Conservation (phyloP, 1,284 basidiomycete genomes). For the Taiwanofungus camphoratus region DNA sequence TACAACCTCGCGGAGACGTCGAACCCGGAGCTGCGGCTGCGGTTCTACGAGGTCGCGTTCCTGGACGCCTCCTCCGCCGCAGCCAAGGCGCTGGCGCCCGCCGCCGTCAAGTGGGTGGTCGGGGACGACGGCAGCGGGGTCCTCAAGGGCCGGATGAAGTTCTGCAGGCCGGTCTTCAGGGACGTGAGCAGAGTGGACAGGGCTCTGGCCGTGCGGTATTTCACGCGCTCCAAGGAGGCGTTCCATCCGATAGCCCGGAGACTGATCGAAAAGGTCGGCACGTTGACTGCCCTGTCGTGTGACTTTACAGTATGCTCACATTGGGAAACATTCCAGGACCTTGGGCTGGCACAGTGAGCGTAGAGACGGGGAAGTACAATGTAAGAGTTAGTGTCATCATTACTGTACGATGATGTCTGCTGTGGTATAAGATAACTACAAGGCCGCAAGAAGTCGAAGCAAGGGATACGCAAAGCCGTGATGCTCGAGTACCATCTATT, state of each 20-base stretch:
- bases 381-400: too few relatives aligned
- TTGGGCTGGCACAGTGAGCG: constrained; percentile 9
- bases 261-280: constrained; percentile 64
- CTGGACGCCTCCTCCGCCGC: constrained; percentile 41
- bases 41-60: constrained; percentile 66
- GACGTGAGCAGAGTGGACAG: constrained; percentile 52
- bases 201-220: constrained; percentile 57
- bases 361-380: not conserved
- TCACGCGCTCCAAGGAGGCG: constrained; percentile 41
- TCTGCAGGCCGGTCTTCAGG: constrained; percentile 66
- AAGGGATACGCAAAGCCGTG: not conserved
- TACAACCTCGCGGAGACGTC: constrained; percentile 48
- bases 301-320: not conserved
- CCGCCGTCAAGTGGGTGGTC: constrained; percentile 66
- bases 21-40: constrained; percentile 71
- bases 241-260: constrained; percentile 78
- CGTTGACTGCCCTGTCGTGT: not conserved
- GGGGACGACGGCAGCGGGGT: constrained; percentile 53
- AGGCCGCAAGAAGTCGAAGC: not conserved
- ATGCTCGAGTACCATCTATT: constrained; percentile 37
- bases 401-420: too few relatives aligned
- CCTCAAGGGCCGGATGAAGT: constrained; percentile 78
- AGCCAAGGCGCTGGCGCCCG: constrained; percentile 41
- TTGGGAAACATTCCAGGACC: constrained; percentile 9
- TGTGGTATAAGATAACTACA: not conserved